Evolutionary conservation across 345 rosid species (phyloP).

Genomic region (Aegle marmelos): DNA sequence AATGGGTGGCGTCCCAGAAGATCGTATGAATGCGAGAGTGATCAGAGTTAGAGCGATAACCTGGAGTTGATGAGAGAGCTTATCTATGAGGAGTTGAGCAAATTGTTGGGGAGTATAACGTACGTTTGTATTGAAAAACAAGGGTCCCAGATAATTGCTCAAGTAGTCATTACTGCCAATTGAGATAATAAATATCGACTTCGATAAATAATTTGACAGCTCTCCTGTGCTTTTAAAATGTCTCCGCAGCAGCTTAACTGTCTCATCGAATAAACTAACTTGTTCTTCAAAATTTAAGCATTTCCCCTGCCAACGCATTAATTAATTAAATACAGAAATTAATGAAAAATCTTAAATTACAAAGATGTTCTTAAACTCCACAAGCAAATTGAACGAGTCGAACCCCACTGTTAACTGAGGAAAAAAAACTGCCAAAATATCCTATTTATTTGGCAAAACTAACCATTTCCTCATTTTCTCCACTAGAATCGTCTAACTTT

Average conservation of each 20-base stretch:
- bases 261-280: constrained; percentile 27
- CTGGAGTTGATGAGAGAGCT: constrained; percentile 26
- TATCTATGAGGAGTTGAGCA: constrained; percentile 24
- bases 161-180: constrained; percentile 47
- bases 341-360: neutral
- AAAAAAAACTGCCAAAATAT: too few species aligned
- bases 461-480: too few species aligned
- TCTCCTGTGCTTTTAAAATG: constrained; percentile 17
- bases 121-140: neutral
- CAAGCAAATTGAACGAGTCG: too few species aligned
- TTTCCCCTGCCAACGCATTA: constrained; percentile 30
- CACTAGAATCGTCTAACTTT: too few species aligned
- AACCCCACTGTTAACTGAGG: too few species aligned
- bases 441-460: too few species aligned
- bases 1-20: neutral
- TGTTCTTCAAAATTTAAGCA: constrained; percentile 42
- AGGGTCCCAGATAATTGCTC: constrained; percentile 12
- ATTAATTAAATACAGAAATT: neutral
- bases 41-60: constrained; percentile 12
- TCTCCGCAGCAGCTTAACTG: constrained; percentile 7
- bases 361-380: too few species aligned
- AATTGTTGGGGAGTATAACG: constrained; percentile 21
- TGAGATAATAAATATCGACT: constrained; percentile 32
- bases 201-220: constrained; percentile 22
- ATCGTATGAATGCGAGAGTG: neutral